Evolutionary conservation across 1,284 basidiomycete species (phyloP), one percentile per base, ranked within the genome.

Genomic region (Neonothopanus nambi): DNA sequence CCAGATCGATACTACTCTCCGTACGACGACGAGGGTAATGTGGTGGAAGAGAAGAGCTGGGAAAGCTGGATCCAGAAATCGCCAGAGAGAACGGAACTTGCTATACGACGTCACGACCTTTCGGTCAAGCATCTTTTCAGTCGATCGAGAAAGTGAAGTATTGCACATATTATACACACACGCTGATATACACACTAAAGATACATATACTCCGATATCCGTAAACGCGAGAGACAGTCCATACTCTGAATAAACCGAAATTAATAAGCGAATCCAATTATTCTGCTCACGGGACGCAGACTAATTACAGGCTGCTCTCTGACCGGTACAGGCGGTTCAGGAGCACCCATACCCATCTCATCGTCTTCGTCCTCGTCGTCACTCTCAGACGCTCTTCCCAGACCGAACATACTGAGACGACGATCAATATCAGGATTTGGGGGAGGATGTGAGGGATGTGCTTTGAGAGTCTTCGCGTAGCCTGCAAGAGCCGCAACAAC

Each of bases 281-380:
- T 77, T 59, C 75, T 81, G 59, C 75, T 78, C 59, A 82, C 69
- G n/a, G 87, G 87, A 55, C 78, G 75, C 45, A 87, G 59, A 61
- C 70, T 83, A 50, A 89, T 77, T 5, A 77, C 76, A 43, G 80
- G 80, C 53, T 75, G 76, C 57, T 79, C 79, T 48, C 71, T 67
- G 39, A 63, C 64, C 21, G 67, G 58, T 23, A 21, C 51, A 23
- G 51, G 21, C 9, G 40, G 40, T 37, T 35, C 20, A 12, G 41
- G 36, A 11, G 41, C 30, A 23, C 37, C 49, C 30, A 33, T 9
- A n/a, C n/a, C n/a, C n/a, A n/a, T n/a, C n/a, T n/a, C n/a, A 52
- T 78, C 82, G 37, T 77, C 80, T 43, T 81, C 82, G 48, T 82
- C 82, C 46, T 85, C 84, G 11, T 68, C 76, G 46, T 83, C 82